Conservation (phyloP, 345 rosid genomes). For the Populus davidiana region DNA sequence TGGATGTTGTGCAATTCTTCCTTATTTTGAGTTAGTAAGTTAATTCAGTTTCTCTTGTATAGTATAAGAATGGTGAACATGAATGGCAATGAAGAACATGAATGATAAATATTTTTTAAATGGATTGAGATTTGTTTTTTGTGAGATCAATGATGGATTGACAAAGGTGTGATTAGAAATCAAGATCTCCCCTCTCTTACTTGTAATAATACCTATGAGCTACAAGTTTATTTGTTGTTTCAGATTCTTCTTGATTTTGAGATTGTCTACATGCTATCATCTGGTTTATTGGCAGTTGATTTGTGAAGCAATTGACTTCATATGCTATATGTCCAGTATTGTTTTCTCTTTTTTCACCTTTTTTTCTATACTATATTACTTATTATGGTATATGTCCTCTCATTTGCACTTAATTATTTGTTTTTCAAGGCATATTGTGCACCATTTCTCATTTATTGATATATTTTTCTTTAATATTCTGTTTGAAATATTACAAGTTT, state of each 20-base stretch:
- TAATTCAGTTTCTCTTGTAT: no score
- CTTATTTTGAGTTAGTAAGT: not conserved
- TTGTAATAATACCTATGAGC: not conserved
- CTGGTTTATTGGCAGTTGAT: not conserved
- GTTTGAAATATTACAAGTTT: not conserved
- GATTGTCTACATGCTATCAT: conserved; percentile 3
- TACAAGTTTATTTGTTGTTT: not conserved
- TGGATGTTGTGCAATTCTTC: not conserved
- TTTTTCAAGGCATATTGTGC: not conserved
- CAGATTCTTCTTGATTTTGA: not conserved
- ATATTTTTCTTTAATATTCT: not conserved
- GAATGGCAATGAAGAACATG: not conserved
- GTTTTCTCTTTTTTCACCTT: not conserved
- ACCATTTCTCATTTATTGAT: not conserved
- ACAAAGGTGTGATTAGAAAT: no score
- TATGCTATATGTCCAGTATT: no score
- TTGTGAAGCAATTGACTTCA: not conserved
- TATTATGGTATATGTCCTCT: not conserved
- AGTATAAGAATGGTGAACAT: not conserved
- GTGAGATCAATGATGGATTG: no score
- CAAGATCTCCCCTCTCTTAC: no score
- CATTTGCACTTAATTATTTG: not conserved
- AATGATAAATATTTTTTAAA: no score
- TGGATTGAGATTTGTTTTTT: not conserved
- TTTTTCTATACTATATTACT: not conserved